phyloP scores from a whole-genome alignment of 2,329 filamentous ascomycete genomes.

The Raffaelea albimanens region DNA sequence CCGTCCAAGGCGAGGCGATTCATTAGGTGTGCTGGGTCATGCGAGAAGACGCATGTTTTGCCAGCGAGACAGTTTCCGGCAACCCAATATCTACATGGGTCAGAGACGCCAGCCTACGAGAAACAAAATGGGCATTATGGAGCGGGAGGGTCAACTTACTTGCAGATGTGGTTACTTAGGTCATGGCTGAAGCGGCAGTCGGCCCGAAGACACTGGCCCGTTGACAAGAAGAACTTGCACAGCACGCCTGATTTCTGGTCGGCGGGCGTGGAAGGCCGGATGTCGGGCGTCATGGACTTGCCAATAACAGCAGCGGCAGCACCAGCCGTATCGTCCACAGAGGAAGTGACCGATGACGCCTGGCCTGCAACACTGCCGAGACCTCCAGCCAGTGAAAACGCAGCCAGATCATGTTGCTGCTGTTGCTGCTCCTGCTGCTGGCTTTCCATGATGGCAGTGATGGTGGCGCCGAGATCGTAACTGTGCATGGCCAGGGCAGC shows the following conservation, averaged over 20 bases:
- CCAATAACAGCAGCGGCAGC: conserved; percentile 73
- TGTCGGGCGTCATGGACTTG: conserved; percentile 74
- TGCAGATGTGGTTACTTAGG: conserved; percentile 92
- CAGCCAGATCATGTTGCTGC: conserved; percentile 19
- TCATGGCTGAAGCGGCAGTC: conserved; percentile 98
- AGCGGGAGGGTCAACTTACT: too few species aligned
- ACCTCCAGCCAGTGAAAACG: conserved; percentile 24
- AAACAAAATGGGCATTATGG: too few species aligned
- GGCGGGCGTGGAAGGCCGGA: conserved; percentile 67
- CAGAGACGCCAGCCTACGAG: not conserved
- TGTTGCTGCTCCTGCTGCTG: conserved; percentile 35
- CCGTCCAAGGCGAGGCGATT: conserved; percentile 70
- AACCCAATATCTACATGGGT: conserved; percentile 69
- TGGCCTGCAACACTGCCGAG: conserved; percentile 4
- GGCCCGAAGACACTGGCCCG: conserved; percentile 87
- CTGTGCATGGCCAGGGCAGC: conserved; percentile 78
- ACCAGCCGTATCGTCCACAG: conserved; percentile 39
- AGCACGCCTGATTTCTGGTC: conserved; percentile 77
- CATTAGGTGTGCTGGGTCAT: conserved; percentile 82
- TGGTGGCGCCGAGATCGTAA: conserved; percentile 88
- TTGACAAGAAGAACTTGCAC: conserved; percentile 95
- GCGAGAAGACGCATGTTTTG: conserved; percentile 91
- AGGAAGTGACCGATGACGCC: conserved; percentile 16
- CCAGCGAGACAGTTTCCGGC: conserved; percentile 92
- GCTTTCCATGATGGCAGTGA: conserved; percentile 77